These are phyloP conservation scores for Agarophyton chilense DNA, from an alignment of 23 red algal species.

Conservation along the genomic window DNA sequence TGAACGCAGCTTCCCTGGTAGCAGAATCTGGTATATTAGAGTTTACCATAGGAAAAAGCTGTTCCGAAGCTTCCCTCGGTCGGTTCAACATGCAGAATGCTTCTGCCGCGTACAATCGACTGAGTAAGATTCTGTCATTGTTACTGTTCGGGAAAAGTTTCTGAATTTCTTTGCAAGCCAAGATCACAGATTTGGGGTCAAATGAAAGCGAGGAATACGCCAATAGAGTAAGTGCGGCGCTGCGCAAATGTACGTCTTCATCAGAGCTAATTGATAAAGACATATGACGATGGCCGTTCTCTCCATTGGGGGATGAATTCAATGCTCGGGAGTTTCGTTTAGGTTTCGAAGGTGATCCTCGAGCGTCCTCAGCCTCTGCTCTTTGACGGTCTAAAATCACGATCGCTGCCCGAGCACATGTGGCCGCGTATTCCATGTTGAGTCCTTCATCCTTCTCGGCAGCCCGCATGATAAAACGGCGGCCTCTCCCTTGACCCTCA, in stretches of 20 bases:
- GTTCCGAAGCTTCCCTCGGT: conserved; percentile 40
- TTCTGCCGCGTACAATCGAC: conserved; percentile 67
- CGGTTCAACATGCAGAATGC: conserved; percentile 51
- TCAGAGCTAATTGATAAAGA: neutral
- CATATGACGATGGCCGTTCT: neutral
- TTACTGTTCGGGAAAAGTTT: conserved; percentile 35
- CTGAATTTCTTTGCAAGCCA: conserved; percentile 49
- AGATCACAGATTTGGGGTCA: conserved; percentile 41
- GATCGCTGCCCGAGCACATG: conserved; percentile 62
- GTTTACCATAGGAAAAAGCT: conserved; percentile 21
- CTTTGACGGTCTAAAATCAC: conserved; percentile 41
- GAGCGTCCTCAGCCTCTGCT: neutral
- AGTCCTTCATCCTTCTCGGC: conserved; percentile 24
- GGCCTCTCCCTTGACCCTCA: conserved; percentile 54
- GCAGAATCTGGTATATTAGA: conserved; percentile 15
- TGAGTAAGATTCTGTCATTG: conserved; percentile 45
- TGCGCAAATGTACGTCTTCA: conserved; percentile 22
- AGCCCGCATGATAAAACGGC: conserved; percentile 59
- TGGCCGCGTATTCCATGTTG: conserved; percentile 60
- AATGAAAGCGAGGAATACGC: conserved; percentile 55
- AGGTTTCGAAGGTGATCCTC: conserved; percentile 13
- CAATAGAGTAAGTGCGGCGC: conserved; percentile 37
- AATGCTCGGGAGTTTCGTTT: neutral
- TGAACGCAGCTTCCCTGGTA: conserved; percentile 34
- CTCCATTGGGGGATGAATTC: neutral